These are phyloP conservation scores for Porcisia hertigi DNA, from an alignment of 208 protist genomes.

Conservation along the genomic window DNA sequence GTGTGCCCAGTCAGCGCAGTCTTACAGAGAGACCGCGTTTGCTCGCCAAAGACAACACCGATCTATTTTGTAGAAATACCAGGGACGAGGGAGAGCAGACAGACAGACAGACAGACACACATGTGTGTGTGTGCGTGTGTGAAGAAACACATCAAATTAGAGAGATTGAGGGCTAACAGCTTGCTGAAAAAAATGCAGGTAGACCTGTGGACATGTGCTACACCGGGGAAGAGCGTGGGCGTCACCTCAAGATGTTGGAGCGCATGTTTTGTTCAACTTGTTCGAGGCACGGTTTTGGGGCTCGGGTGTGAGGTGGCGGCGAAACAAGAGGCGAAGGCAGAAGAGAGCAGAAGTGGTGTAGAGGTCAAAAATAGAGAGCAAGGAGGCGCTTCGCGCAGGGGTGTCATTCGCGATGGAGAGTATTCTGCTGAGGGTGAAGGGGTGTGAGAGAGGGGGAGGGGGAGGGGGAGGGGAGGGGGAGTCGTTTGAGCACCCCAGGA, in stretches of 20 bases:
- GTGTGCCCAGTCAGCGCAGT: no score
- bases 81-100: no score
- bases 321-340: not conserved
- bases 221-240: not conserved
- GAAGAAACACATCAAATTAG: no score
- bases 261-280: not conserved
- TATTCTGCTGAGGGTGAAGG: not conserved
- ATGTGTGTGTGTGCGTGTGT: no score
- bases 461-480: not conserved
- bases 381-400: not conserved
- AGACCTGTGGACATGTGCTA: not conserved
- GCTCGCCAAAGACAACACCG: no score
- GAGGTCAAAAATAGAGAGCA: not conserved
- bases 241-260: not conserved
- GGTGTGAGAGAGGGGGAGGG: not conserved
- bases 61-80: no score
- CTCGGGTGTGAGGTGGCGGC: not conserved
- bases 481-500: no score
- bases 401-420: no score
- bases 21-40: no score
- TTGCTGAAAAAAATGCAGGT: no score
- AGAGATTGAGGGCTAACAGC: no score
- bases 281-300: not conserved
- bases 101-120: no score
- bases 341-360: not conserved